Base-by-base conservation (phyloP, 1,284 basidiomycete species). In the Sphaerobolus stellatus region DNA sequence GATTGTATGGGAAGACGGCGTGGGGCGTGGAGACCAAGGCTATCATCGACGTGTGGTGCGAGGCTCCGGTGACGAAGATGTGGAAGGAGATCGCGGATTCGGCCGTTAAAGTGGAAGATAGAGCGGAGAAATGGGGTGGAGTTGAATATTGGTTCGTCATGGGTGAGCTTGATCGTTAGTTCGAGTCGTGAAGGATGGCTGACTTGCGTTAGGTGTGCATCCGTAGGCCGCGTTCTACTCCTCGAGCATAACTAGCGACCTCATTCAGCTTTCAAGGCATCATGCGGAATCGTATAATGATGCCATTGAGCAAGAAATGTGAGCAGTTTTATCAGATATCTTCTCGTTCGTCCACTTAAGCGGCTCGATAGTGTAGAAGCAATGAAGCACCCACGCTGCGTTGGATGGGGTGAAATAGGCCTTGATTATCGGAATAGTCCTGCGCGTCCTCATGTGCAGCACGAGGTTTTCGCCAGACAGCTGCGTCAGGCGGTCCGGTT, bases 361-460 rank as follows among this genome's bases (percentile, higher is more conserved):
- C 28, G 18, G 31, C 16, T 14, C 46, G 18, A 7, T 64, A 90
- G 88, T 34, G 58, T 89, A 51, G 80, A 84, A 62, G 90, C 90
- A 2, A 88, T 91, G 82, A 54, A 72, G 0, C 89, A 92, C 62
- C 86, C 87, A 2, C 81, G 86, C 9, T 91, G 88, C 60, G 88
- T 92, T 5, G 87, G 87, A 7, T 90, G 86, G 85, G 90, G 90
- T 1, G 90, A 92, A 64, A 92, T 91, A 52, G 90, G 90, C 0
- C 77, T 93, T 4, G 90, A 93, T 60, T 91, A 90, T 62, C 88
- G 91, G 66, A 78, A 83, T 61, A 89, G 88, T 0, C 86, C 88
- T 0, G 79, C 83, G 9, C 77, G 81, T 0, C n/a, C n/a, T n/a
- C n/a, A n/a, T n/a, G 61, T 83, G 1, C 90, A 92, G 63, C 83